Base-by-base conservation (phyloP, 441 rosid genomes). In the Syzygium malaccense region DNA sequence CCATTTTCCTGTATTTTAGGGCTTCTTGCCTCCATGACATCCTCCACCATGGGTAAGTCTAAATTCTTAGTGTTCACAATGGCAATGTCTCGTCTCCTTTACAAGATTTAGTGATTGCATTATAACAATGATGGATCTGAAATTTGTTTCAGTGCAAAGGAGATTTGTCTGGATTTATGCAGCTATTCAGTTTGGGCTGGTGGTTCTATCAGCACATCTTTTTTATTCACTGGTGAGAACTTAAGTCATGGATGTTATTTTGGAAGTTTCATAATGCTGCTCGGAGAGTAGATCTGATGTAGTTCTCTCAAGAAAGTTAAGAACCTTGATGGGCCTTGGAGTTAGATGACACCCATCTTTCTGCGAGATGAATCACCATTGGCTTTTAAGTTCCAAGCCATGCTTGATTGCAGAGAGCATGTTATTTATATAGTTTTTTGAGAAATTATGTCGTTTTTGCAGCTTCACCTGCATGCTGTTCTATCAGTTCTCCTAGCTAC, bases 1-100 rank as follows among this genome's bases (percentile, higher is more conserved):
- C 99, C 99, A 11, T 98, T 98, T 91, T 96, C 99, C 51, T 98
- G 99, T 90, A 93, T 98, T 60, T 90, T 97, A 85, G 99, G 99
- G 91, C 96, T 98, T 85, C 93, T 98, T 79, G 99, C 99, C 28
- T 95, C 99, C 80, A 96, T 97, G 99, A 94, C 98, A 14, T 92
- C 99, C 11, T 93, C 99, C 85, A 96, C 99, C 84, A 96, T 97
- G 99, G 99, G 99, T 98, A 92, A 30, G 96, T 71, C 54, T 88
- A 87, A 66, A 68, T 89, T 84, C 85, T 60, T 62, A 41, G 53
- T 85, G 51, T 88, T 28, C 87, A 45, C 10, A 55, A 20, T 68
- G 60, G 26, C 14, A 55, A 66, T 86, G 14, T 78, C 75, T 51
- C 45, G 17, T 23, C 87, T 55, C 53, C 51, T 83, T 68, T 30